A percentile compares a stretch with the other conserved stretches of the same genome.
phyloP scores from a whole-genome alignment of 2,329 filamentous ascomycete genomes.

The Exophiala lecanii-corni region DNA sequence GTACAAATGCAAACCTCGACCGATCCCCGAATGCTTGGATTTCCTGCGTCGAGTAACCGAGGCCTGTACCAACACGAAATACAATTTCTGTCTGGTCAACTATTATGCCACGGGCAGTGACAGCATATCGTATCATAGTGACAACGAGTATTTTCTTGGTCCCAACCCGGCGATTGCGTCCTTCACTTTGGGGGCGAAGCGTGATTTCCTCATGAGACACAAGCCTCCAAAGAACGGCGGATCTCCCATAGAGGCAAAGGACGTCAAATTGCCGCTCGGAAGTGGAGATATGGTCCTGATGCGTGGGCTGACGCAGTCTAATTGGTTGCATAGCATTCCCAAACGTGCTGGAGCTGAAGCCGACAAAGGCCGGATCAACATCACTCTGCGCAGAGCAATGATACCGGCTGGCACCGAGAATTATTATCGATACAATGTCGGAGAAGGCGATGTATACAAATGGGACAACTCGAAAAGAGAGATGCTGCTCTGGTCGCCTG shows the following conservation, averaged over 20 bases:
- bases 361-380: slow-evolving; percentile 66
- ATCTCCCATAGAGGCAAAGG: slow-evolving; percentile 31
- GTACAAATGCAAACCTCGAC: slow-evolving; percentile 60
- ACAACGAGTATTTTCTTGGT: slow-evolving; percentile 74
- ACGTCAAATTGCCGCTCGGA: slow-evolving; percentile 51
- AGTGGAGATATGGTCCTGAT: slow-evolving; percentile 77
- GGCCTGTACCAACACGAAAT: slow-evolving; percentile 59
- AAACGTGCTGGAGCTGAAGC: slow-evolving; percentile 61
- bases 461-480: slow-evolving; percentile 58
- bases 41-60: slow-evolving; percentile 60
- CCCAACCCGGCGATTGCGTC: slow-evolving; percentile 66
- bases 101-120: slow-evolving; percentile 75
- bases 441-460: slow-evolving; percentile 60
- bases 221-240: slow-evolving; percentile 51
- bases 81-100: slow-evolving; percentile 78
- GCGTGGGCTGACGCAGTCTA: slow-evolving; percentile 67
- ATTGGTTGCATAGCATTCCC: slow-evolving; percentile 74
- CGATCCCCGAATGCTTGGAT: slow-evolving; percentile 66
- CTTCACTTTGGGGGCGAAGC: slow-evolving; percentile 64
- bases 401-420: slow-evolving; percentile 71
- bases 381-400: slow-evolving; percentile 70
- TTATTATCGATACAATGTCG: slow-evolving; percentile 81
- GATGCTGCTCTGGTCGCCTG: slow-evolving; percentile 39
- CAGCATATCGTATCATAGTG: slow-evolving; percentile 74
- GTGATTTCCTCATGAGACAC: slow-evolving; percentile 76